phyloP scores from a whole-genome alignment of 352 stramenopile genomes.

The Phytophthora colocasiae region DNA sequence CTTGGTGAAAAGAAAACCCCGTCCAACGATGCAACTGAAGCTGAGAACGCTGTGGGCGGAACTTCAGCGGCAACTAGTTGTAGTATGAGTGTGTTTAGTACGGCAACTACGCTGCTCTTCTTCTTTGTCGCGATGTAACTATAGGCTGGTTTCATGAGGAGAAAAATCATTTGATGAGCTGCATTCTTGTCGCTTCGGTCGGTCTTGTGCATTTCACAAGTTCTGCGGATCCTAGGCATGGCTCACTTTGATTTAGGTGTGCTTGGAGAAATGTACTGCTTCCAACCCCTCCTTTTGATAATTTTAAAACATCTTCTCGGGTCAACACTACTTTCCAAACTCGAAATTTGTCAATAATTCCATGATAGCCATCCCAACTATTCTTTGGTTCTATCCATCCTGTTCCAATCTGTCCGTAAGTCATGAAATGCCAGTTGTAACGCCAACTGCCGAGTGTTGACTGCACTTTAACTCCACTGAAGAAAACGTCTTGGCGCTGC shows the following conservation, averaged over 20 bases:
- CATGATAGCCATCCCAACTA: slow-evolving; percentile 44
- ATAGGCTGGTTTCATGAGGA: neutral
- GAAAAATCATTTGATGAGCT: neutral
- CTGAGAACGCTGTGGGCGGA: neutral
- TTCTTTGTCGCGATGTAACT: neutral
- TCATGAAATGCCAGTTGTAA: slow-evolving; percentile 21
- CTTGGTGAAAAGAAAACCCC: neutral
- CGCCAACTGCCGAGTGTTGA: slow-evolving; percentile 3
- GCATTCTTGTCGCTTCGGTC: slow-evolving; percentile 1
- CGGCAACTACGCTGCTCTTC: neutral
- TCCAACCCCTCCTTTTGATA: slow-evolving; percentile 10
- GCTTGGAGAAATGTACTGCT: neutral
- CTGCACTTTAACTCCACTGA: slow-evolving; percentile 30
- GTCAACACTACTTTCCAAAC: slow-evolving; percentile 33
- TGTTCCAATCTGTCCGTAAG: slow-evolving; percentile 34
- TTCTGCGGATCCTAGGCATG: neutral
- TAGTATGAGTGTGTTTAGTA: neutral
- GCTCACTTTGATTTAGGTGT: neutral
- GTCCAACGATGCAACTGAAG: neutral
- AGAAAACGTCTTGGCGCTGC: slow-evolving; percentile 32
- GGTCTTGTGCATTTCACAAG: neutral
- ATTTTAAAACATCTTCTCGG: neutral
- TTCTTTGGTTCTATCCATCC: slow-evolving; percentile 22
- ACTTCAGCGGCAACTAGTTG: neutral
- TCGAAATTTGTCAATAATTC: slow-evolving; percentile 42